Evolutionary conservation across 805 yeast species (phyloP), one percentile per base, ranked within the genome.

Genomic region (Saccharomycopsis sp.): DNA sequence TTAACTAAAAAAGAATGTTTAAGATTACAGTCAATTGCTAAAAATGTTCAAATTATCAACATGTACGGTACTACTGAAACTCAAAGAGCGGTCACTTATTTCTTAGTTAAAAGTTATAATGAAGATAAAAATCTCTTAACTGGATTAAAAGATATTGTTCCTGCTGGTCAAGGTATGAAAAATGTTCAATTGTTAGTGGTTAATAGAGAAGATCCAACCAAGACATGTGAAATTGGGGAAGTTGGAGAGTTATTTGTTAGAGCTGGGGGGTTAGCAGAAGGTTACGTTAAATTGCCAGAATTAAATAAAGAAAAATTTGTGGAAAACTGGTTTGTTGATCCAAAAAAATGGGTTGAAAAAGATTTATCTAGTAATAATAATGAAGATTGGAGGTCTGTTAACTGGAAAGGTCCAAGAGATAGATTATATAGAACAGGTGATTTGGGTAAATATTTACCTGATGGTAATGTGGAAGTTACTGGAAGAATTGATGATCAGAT

Each of bases 11-110:
- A 98, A 64, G 99, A 94, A 61, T 92, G 98, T 63, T 65, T 85
- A 50, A 74, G 96, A 55, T 69, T 92, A 52, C 99, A 92, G 60
- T 76, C 92, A 1, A 70, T 92, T 52, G 97, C 97, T 12, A 78
- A 78, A 57, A 89, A 92, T 54, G 94, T 85, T 40, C 67, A 62
- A 57, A 89, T 92, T 55, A 94, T 92, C 51, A 92, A 92, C 63
- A 92, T 92, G 99, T 92, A 92, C 60, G 99, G 99, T 55, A 92
- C 99, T 30, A 92, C 99, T 9, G 99, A 92, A 62, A 92, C 99
- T 13, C 99, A 94, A 67, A 76, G 99, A 57, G 92, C 99, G 2
- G 99, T 92, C 20, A 88, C 97, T 0, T 92, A 74, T 62, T 94
- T 75, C 63, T 94, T 86, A 58, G 89, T 94, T 47, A 76, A 84